Percentiles rank a stretch among this genome's conserved stretches.
These are phyloP conservation scores for Chaetomium sp. DNA, from an alignment of 2,329 filamentous ascomycete species.

Conservation along the genomic window DNA sequence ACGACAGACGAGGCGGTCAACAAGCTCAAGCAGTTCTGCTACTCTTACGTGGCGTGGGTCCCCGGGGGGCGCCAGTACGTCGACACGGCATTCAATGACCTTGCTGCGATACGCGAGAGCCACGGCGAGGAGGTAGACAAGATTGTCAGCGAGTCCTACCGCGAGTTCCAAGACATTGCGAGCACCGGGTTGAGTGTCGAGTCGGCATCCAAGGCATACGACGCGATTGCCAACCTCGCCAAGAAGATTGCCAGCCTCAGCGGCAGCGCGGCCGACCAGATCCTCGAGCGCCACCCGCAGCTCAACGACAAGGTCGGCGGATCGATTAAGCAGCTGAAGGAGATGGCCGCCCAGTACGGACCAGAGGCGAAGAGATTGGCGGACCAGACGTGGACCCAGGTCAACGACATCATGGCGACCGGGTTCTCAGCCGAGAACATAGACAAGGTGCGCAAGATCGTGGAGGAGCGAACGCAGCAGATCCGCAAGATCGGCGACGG, in stretches of 20 bases:
- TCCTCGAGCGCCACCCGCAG: slow-evolving; percentile 73
- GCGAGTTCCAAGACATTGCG: slow-evolving; percentile 63
- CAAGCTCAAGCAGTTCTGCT: slow-evolving; percentile 66
- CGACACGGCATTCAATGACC: slow-evolving; percentile 69
- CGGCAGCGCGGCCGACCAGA: slow-evolving; percentile 62
- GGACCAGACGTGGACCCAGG: slow-evolving; percentile 69
- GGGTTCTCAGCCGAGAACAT: slow-evolving; percentile 58
- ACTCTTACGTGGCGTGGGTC: slow-evolving; percentile 70
- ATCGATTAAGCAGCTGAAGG: slow-evolving; percentile 68
- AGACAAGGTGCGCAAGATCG: slow-evolving; percentile 60
- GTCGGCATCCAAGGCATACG: slow-evolving; percentile 62
- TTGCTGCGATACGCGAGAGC: slow-evolving; percentile 67
- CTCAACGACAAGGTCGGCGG: slow-evolving; percentile 72
- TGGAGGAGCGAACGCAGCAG: slow-evolving; percentile 70
- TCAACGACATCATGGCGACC: slow-evolving; percentile 63
- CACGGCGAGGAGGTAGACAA: slow-evolving; percentile 71
- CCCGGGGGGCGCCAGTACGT: slow-evolving; percentile 71
- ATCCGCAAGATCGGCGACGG: slow-evolving; percentile 69
- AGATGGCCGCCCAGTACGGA: slow-evolving; percentile 69
- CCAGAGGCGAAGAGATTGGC: slow-evolving; percentile 77
- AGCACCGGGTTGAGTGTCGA: slow-evolving; percentile 63
- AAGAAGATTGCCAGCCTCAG: slow-evolving; percentile 62
- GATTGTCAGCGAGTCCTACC: slow-evolving; percentile 68
- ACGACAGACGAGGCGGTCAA: slow-evolving; percentile 67
- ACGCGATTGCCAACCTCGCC: slow-evolving; percentile 63